Conservation (phyloP, 805 yeast genomes). For the Starmerella geochares region DNA sequence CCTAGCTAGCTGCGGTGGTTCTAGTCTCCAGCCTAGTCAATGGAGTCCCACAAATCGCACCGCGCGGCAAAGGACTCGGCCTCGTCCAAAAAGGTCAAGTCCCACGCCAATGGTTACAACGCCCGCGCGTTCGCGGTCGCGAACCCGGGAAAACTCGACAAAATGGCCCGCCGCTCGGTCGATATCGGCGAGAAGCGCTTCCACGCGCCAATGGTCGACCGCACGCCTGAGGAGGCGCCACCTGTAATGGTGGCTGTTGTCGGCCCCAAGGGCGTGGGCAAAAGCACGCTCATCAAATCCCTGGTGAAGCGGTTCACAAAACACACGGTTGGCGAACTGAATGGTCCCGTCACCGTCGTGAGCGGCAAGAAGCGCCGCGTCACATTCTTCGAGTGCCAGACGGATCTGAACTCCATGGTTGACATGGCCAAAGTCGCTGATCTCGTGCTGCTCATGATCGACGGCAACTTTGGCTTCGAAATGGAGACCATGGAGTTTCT, state of each 20-base stretch:
- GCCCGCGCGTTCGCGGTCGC: slow-evolving; percentile 76
- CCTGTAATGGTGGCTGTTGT: slow-evolving; percentile 94
- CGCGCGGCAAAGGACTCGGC: slow-evolving; percentile 45
- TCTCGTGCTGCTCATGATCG: slow-evolving; percentile 75
- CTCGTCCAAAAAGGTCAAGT: slow-evolving; percentile 69
- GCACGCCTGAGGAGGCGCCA: slow-evolving; percentile 97
- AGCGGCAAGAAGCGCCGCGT: slow-evolving; percentile 88
- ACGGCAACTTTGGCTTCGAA: slow-evolving; percentile 96
- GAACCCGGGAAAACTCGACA: slow-evolving; percentile 76
- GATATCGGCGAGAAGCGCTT: slow-evolving; percentile 72
- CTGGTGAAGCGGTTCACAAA: slow-evolving; percentile 79
- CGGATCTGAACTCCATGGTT: slow-evolving; percentile 89
- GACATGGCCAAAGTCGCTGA: slow-evolving; percentile 95
- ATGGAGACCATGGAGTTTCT: slow-evolving; percentile 99
- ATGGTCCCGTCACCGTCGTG: slow-evolving; percentile 94
- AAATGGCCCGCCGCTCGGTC: slow-evolving; percentile 71
- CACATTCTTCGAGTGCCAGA: slow-evolving; percentile 85
- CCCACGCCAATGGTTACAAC: slow-evolving; percentile 77
- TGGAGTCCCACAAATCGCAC: slow-evolving; percentile 72
- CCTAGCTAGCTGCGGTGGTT: not conserved
- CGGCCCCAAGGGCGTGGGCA: slow-evolving; percentile 99
- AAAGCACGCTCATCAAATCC: slow-evolving; percentile 83
- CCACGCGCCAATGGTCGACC: slow-evolving; percentile 95
- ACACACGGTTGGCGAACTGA: slow-evolving; percentile 71
- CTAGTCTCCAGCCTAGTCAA: not conserved